phyloP scores from a whole-genome alignment of 2,329 filamentous ascomycete genomes.

The Incumbomyces delicatus region DNA sequence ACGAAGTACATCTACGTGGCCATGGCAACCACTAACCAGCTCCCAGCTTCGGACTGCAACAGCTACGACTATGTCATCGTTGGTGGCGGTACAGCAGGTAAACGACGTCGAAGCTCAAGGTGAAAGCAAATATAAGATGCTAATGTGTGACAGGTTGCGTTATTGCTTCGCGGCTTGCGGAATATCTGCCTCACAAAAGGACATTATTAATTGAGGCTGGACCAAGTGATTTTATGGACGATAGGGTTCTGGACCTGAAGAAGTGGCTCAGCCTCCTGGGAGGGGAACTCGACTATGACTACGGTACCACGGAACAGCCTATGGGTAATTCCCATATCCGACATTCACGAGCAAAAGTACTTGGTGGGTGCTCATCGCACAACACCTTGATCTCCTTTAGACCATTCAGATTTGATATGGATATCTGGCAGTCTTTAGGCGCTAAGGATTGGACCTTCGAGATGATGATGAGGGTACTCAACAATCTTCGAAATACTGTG shows the following conservation, averaged over 20 bases:
- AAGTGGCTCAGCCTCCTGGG: conserved; percentile 80
- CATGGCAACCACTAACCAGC: conserved; percentile 57
- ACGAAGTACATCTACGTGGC: background rate
- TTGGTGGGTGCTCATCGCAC: conserved; percentile 86
- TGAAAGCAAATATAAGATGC: conserved; percentile 4
- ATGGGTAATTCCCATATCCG: conserved; percentile 82
- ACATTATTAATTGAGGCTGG: conserved; percentile 80
- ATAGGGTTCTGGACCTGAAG: conserved; percentile 74
- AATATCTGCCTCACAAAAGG: conserved; percentile 73
- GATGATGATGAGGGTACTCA: conserved; percentile 68
- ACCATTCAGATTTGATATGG: conserved; percentile 78
- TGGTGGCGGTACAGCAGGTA: conserved; percentile 64
- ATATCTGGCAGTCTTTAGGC: conserved; percentile 72
- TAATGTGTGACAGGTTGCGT: conserved; percentile 53
- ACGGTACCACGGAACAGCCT: conserved; percentile 79
- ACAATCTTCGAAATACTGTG: conserved; percentile 80
- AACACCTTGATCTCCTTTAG: conserved; percentile 91
- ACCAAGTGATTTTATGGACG: conserved; percentile 79
- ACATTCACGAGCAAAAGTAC: conserved; percentile 83
- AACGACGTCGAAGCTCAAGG: background rate
- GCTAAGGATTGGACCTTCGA: conserved; percentile 81
- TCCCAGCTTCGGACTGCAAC: conserved; percentile 54
- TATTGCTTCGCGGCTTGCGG: conserved; percentile 65
- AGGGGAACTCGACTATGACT: conserved; percentile 84
- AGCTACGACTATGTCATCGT: conserved; percentile 78